Evolutionary conservation across 1,284 basidiomycete species (phyloP).

Genomic region (Marasmius fiardii): DNA sequence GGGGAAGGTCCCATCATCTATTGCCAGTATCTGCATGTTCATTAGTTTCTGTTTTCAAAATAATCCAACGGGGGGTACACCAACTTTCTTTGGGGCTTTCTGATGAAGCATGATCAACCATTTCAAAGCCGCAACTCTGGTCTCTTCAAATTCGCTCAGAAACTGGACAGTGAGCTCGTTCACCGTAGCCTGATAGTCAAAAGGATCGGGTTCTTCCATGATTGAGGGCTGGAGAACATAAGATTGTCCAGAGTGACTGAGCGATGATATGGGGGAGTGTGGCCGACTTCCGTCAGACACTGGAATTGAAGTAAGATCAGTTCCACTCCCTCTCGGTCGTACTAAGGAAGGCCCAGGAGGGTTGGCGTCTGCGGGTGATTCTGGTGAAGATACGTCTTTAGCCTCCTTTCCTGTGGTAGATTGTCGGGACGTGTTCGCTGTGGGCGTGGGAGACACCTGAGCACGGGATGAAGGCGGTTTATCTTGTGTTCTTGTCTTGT

Average conservation of each 20-base stretch:
- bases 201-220: slow-evolving; percentile 68
- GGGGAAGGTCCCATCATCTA: slow-evolving; percentile 97
- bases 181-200: slow-evolving; percentile 93
- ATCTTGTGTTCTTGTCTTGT: slow-evolving; percentile 42
- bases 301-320: slow-evolving; percentile 22
- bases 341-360: slow-evolving; percentile 21
- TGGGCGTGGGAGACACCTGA: slow-evolving; percentile 52
- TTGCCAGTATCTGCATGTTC: slow-evolving; percentile 74
- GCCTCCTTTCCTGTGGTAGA: slow-evolving; percentile 37
- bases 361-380: slow-evolving; percentile 31
- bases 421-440: slow-evolving; percentile 43
- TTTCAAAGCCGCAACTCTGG: slow-evolving; percentile 91
- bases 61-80: slow-evolving; percentile 6
- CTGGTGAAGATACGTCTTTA: slow-evolving; percentile 43
- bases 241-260: slow-evolving; percentile 33
- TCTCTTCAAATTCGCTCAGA: slow-evolving; percentile 94
- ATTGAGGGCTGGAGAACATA: slow-evolving; percentile 23
- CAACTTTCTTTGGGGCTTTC: slow-evolving; percentile 91
- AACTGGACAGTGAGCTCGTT: slow-evolving; percentile 93
- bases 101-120: slow-evolving; percentile 99
- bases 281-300: slow-evolving; percentile 40
- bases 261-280: slow-evolving; percentile 50
- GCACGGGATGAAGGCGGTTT: slow-evolving; percentile 26
- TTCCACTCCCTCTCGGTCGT: slow-evolving; percentile 27
- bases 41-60: neutral